phyloP scores from a whole-genome alignment of 75 land plant species.

The Selaginella tamariscina region DNA sequence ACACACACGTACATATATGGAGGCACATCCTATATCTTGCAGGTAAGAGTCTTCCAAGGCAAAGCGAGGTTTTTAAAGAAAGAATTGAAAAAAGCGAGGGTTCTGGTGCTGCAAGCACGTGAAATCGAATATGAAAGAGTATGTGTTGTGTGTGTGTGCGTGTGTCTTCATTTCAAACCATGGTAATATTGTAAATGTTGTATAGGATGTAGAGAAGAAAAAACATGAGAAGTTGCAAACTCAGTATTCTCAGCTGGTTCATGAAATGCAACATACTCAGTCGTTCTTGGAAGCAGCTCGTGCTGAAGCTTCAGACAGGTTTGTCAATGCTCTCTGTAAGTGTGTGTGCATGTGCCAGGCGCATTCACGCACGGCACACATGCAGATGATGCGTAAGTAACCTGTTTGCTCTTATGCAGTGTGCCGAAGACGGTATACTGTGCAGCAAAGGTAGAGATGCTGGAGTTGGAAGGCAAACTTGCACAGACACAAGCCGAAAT shows the following conservation, averaged over 20 bases:
- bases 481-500: constrained; percentile 1
- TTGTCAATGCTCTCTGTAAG: not conserved
- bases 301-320: not conserved
- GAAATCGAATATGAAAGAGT: not conserved
- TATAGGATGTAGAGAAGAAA: not conserved
- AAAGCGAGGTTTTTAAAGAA: not conserved
- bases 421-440: constrained; percentile 17
- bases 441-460: constrained; percentile 13
- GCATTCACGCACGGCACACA: no score
- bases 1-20: no score
- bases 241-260: not conserved
- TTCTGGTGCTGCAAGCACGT: not conserved
- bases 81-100: not conserved
- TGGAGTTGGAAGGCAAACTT: constrained; percentile 7
- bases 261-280: not conserved
- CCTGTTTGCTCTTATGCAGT: not conserved
- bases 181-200: not conserved
- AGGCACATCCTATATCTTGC: not conserved
- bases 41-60: not conserved
- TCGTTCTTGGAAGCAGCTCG: not conserved
- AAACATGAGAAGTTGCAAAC: not conserved
- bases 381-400: no score
- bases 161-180: not conserved
- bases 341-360: no score
- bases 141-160: not conserved